Evolutionary conservation across 2,329 filamentous ascomycete species (phyloP).

Genomic region (Aspergillus fumigatiaffinis): DNA sequence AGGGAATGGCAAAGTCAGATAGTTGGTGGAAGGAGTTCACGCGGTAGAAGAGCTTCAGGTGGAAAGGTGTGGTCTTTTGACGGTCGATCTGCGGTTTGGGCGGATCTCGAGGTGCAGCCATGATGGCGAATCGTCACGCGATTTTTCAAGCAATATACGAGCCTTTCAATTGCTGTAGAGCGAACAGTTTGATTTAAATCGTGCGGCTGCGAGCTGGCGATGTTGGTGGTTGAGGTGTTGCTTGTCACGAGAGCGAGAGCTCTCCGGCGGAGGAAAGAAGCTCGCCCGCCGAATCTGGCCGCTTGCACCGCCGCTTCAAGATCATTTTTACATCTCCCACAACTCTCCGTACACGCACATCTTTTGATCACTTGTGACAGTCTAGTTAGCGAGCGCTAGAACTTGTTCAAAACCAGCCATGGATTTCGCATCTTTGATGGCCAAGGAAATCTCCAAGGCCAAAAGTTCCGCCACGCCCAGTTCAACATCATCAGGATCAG

Average conservation of each 20-base stretch:
- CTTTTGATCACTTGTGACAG: background rate
- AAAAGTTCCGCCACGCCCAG: constrained; percentile 46
- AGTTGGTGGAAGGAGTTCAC: constrained; percentile 64
- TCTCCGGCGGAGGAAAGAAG: background rate
- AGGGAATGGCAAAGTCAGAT: constrained; percentile 37
- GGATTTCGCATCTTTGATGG: constrained; percentile 95
- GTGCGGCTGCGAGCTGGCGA: background rate
- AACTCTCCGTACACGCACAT: background rate
- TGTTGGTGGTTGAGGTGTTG: background rate
- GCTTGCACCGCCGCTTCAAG: background rate
- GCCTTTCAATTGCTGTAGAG: background rate
- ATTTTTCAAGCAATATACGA: background rate
- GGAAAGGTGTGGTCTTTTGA: constrained; percentile 71
- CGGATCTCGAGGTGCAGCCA: constrained; percentile 24
- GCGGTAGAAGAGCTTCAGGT: constrained; percentile 80
- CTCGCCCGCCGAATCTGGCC: background rate
- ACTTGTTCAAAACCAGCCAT: constrained; percentile 49
- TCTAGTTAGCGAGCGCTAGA: background rate
- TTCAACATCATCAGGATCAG: constrained; percentile 3
- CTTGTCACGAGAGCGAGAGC: background rate
- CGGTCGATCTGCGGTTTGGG: constrained; percentile 55
- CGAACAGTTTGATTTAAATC: background rate
- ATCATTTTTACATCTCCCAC: background rate
- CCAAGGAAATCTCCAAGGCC: constrained; percentile 82
- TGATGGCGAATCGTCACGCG: background rate